Base-by-base conservation (phyloP, 2,329 filamentous ascomycete genomes). In the Diplodia corticola region DNA sequence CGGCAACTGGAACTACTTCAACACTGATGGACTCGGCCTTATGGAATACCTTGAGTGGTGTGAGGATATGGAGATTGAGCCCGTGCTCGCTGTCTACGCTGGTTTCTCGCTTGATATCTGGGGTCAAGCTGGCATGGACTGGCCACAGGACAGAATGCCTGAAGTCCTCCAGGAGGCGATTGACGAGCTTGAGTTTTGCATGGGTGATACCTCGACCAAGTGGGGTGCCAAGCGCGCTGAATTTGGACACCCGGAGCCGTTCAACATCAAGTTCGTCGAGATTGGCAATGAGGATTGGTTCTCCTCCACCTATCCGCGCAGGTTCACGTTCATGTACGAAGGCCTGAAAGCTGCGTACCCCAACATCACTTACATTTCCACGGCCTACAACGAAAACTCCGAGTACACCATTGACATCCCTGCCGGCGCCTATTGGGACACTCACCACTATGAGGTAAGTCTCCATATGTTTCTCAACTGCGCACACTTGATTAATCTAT, bases 31-130 rank as follows among this genome's bases (percentile, higher is more conserved):
- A 33, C 71, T 82, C 15, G 81, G 81, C 7, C 71, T 83, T n/a
- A 73, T 82, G 61, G 80, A 83, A 68, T 83, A 82, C 67, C 78
- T 83, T 37, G 73, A 82, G 33, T 82, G 81, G 80, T 78, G 77
- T 60, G 79, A 83, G 54, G 80, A 82, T 48, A 77, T 82, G 70
- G 72, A 72, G 22, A 74, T 83, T 55, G 77, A 81, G 60, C 79
- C 75, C 24, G 67, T 80, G 48, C 73, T 83, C 20, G 81, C 70
- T 17, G 77, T 83, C 15, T 84, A 78, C 73, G 76, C 74, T 20
- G 81, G 81, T 4, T 77, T 81, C 33, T 78, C 77, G 12, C 74
- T 84, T 3, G 77, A 82, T 51, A 72, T 75, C 5, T 74, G 72
- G 5, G 70, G 74, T 3, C 69, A 78, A 28, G 70, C 76, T 3